Conservation (phyloP, 306 rosid species). For the Cyamopsis tetragonoloba region DNA sequence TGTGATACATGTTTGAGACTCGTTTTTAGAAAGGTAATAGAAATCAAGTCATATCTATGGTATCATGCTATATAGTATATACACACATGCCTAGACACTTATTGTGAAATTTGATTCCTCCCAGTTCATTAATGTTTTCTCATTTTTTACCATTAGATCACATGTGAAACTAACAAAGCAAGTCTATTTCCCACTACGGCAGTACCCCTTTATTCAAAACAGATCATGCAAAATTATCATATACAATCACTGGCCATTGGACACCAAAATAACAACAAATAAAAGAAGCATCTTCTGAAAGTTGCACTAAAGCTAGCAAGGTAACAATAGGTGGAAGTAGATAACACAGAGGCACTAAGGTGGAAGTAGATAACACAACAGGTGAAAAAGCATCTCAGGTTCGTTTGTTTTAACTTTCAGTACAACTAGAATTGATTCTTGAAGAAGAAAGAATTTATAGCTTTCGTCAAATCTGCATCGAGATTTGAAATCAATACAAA, state of each 20-base stretch:
- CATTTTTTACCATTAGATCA: neutral
- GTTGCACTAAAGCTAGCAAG: neutral
- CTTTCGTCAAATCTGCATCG: too few relatives aligned
- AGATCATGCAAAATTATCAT: neutral
- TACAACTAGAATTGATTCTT: too few relatives aligned
- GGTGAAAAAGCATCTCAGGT: too few relatives aligned
- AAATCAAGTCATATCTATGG: neutral
- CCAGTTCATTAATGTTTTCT: neutral
- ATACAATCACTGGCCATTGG: neutral
- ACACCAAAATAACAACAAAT: neutral
- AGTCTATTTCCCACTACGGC: neutral
- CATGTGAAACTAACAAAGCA: neutral
- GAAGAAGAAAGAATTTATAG: too few relatives aligned
- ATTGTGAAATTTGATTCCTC: neutral
- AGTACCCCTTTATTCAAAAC: neutral
- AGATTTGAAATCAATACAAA: too few relatives aligned
- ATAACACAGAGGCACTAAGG: neutral
- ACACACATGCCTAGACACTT: neutral
- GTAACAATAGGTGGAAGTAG: too few relatives aligned
- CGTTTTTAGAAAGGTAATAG: neutral
- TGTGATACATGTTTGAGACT: neutral
- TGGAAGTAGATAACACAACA: too few relatives aligned
- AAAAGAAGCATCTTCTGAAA: neutral
- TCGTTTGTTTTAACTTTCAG: too few relatives aligned
- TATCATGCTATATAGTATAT: neutral